Percentiles rank a stretch among this genome's conserved stretches.
Conservation (phyloP, 192 early-diverging fungal genomes). For the Coemansia sp. region DNA sequence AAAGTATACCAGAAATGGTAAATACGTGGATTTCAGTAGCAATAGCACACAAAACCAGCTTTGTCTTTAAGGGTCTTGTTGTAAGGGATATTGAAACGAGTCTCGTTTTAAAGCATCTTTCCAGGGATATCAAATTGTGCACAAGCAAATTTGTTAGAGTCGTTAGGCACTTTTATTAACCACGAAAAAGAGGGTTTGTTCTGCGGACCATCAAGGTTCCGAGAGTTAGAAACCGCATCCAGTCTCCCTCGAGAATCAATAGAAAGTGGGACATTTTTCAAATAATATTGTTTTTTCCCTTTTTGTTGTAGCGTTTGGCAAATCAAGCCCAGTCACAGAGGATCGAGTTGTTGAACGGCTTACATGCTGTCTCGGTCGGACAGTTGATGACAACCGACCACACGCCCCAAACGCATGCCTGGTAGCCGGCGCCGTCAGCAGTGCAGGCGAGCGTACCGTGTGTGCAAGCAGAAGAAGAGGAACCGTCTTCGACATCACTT, state of each 20-base stretch:
- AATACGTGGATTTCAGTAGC: no score
- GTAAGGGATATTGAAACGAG: no score
- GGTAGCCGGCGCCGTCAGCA: conserved; percentile 22
- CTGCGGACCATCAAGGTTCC: background rate
- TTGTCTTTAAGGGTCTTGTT: no score
- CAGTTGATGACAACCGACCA: conserved; percentile 24
- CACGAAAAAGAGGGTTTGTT: conserved; percentile 1
- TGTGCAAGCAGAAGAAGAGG: conserved; percentile 12
- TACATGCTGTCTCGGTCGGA: conserved; percentile 25
- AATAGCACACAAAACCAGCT: no score
- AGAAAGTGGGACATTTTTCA: background rate
- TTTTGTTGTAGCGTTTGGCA: background rate
- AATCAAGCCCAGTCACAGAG: conserved; percentile 27
- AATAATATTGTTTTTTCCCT: background rate
- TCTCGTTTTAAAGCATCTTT: no score
- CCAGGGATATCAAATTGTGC: no score
- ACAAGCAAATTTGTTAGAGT: no score
- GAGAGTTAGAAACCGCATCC: background rate
- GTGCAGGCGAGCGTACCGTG: conserved; percentile 35
- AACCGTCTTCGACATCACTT: background rate
- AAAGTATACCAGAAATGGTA: no score
- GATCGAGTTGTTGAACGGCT: conserved; percentile 14
- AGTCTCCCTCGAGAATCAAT: background rate
- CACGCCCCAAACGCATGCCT: conserved; percentile 40
- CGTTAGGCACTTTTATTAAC: conserved; percentile 2